Evolutionary conservation across 2,329 filamentous ascomycete species (phyloP), one percentile per base, ranked within the genome.

Genomic region (Dactylellina parvicollis): DNA sequence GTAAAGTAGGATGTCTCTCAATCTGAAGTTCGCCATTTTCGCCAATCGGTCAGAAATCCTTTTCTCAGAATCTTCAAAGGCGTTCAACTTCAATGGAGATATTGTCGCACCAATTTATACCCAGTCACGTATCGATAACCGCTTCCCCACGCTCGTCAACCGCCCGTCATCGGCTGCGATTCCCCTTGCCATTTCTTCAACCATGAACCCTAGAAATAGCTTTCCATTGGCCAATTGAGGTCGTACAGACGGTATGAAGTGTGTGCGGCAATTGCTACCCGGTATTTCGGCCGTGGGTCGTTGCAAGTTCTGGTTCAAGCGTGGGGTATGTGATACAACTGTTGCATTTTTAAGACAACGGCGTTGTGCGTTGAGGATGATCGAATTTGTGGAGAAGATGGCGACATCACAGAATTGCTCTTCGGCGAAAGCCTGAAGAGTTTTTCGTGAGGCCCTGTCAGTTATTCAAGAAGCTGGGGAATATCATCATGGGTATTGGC

Each of bases 321-420:
- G 44, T 34, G 46, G 22, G 22, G 14, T 61, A 16, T 7, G 4
- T 18, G 12, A 38, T 38, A 4, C 18, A 10, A n/a, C 22, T 69
- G 64, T 69, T 69, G 64, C 18, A 60, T 69, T 52, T 69, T 52
- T 20, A 34, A 60, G 16, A 38, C 12, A 28, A n/a, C 10, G 20
- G 64, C 40, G 55, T 61, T 70, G 56, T 46, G 65, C 56, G 55
- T 61, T 70, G 47, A 26, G 34, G 16, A 71, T 71, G 66, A 71
- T 62, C 32, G 57, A 56, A 71, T 71, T 36, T 71, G 66, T 71
- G 66, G 66, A 71, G 66, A 64, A 50, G 7, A 71, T 71, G 56
- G 66, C 66, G 66, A 71, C 66, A 71, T 71, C 38, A 40, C 12
- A 4, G n/a, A 52, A 20, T 20, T 4, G 28, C 24, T 14, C 16